These are phyloP conservation scores for Ascochyta lentis DNA, from an alignment of 2,329 filamentous ascomycete species.

Conservation along the genomic window DNA sequence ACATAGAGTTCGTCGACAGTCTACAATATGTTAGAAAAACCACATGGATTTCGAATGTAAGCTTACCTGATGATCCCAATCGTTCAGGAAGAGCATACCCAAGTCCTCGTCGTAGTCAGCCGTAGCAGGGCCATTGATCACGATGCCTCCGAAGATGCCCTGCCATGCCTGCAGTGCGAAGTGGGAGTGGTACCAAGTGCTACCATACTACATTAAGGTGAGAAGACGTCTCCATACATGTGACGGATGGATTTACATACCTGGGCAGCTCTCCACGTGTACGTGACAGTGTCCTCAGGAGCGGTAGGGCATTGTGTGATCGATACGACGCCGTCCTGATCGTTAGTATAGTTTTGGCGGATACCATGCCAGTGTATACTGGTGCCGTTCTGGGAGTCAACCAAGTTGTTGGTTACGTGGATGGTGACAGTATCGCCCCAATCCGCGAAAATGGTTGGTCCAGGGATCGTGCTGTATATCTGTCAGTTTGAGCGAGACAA, in stretches of 20 bases:
- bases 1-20: slow-evolving; percentile 48
- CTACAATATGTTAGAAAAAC: slow-evolving; percentile 12
- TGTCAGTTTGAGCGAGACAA: background rate
- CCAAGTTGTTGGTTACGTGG: slow-evolving; percentile 44
- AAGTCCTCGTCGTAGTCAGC: slow-evolving; percentile 53
- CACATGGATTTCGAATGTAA: background rate
- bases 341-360: slow-evolving; percentile 41
- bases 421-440: slow-evolving; percentile 51
- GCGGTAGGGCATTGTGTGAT: slow-evolving; percentile 45
- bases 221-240: too few species aligned
- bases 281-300: slow-evolving; percentile 32
- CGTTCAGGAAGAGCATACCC: slow-evolving; percentile 52
- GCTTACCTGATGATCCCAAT: slow-evolving; percentile 43
- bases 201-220: slow-evolving; percentile 40
- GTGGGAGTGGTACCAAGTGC: slow-evolving; percentile 53
- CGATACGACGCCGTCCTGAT: slow-evolving; percentile 39
- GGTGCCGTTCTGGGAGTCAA: slow-evolving; percentile 37
- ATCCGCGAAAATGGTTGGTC: slow-evolving; percentile 52
- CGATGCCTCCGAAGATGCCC: slow-evolving; percentile 51
- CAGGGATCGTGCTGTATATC: slow-evolving; percentile 47
- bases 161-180: slow-evolving; percentile 51
- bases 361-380: slow-evolving; percentile 45
- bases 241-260: too few species aligned
- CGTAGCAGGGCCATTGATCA: slow-evolving; percentile 51
- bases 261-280: slow-evolving; percentile 47